Conservation (phyloP, 345 rosid species). For the Lepidium aucheri region DNA sequence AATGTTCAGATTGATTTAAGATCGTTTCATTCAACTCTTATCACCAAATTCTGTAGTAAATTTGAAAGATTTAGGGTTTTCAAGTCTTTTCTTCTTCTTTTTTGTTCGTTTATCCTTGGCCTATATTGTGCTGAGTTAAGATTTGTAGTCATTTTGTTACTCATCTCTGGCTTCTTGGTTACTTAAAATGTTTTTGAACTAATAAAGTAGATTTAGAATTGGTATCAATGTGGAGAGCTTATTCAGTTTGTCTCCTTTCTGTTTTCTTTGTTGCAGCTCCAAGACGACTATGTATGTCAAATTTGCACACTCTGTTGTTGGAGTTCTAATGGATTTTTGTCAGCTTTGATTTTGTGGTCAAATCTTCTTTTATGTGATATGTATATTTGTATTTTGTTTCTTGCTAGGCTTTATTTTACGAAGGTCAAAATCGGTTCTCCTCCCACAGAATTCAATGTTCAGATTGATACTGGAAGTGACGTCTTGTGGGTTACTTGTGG, state of each 20-base stretch:
- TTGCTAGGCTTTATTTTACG: conserved; percentile 82
- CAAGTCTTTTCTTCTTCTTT: neutral
- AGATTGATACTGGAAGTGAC: conserved; percentile 97
- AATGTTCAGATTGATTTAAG: neutral
- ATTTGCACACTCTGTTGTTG: conserved; percentile 26
- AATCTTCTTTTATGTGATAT: conserved; percentile 8
- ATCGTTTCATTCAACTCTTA: neutral
- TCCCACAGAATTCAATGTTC: conserved; percentile 91
- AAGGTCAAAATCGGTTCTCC: conserved; percentile 93
- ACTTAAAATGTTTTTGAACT: neutral
- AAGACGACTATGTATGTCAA: conserved; percentile 29
- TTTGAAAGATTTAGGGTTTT: neutral
- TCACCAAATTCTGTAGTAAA: neutral
- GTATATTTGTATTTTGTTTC: conserved; percentile 8
- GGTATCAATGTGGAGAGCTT: neutral
- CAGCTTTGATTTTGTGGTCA: neutral
- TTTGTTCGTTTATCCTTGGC: neutral
- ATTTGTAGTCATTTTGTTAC: neutral
- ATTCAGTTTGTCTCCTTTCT: conserved; percentile 4
- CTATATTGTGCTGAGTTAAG: neutral
- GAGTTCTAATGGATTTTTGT: conserved; percentile 15
- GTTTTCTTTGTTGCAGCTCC: conserved; percentile 31
- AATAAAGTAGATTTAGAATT: neutral
- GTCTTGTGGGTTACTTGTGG: conserved; percentile 86
- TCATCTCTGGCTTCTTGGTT: neutral